phyloP scores from a whole-genome alignment of 2,329 filamentous ascomycete species.

The Catunica adiposa region DNA sequence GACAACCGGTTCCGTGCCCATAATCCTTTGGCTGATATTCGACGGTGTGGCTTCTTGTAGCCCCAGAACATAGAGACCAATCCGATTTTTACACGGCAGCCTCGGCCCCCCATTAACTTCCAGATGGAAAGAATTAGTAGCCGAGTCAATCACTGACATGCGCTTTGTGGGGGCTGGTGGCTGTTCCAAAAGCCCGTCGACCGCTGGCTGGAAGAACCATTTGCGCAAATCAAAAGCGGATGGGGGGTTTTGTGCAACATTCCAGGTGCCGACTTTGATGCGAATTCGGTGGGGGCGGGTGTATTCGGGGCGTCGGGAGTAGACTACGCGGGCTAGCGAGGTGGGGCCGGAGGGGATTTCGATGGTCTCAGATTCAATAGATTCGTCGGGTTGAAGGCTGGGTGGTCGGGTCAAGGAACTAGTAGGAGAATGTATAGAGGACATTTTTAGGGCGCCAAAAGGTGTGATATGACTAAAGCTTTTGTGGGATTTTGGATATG shows the following conservation, averaged over 20 bases:
- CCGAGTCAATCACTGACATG: conserved; percentile 2
- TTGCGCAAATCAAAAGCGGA: conserved; percentile 74
- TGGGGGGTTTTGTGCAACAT: conserved; percentile 69
- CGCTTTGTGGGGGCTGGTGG: conserved; percentile 6
- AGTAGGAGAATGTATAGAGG: neutral
- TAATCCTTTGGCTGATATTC: conserved; percentile 59
- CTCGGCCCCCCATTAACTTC: conserved; percentile 10
- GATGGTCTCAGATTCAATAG: conserved; percentile 23
- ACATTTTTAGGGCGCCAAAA: neutral
- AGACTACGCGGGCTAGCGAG: conserved; percentile 48
- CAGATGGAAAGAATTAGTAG: conserved; percentile 8
- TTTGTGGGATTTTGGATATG: too few species aligned
- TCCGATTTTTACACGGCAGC: conserved; percentile 18
- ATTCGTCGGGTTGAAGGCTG: neutral
- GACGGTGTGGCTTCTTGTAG: conserved; percentile 88
- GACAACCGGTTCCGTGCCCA: conserved; percentile 54
- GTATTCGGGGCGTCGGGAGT: conserved; percentile 64
- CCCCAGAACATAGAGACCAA: conserved; percentile 79
- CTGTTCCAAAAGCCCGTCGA: conserved; percentile 17
- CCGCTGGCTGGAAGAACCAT: conserved; percentile 57
- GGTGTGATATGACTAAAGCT: neutral
- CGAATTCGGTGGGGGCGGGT: conserved; percentile 56
- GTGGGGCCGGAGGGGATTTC: conserved; percentile 33
- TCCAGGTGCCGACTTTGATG: conserved; percentile 90
- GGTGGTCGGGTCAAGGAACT: neutral